phyloP scores from a whole-genome alignment of 768 basidiomycete species.

The Kwoniella heveanensis region DNA sequence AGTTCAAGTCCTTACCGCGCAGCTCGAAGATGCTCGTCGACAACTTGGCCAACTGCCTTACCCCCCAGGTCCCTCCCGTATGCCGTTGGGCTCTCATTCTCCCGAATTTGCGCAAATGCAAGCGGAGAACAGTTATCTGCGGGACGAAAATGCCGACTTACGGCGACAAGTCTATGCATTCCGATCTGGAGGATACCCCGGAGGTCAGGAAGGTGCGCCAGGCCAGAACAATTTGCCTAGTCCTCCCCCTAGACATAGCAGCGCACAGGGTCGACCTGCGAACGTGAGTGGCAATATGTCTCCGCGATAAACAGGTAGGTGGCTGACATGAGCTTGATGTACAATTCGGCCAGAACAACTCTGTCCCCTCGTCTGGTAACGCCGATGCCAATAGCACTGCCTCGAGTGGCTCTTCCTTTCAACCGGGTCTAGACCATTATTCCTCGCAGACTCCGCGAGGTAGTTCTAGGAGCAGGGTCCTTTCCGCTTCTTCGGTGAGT shows the following conservation, averaged over 20 bases:
- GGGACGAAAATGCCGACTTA: slow-evolving; percentile 49
- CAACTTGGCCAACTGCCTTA: slow-evolving; percentile 35
- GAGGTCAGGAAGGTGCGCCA: slow-evolving; percentile 5
- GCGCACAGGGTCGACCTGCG: slow-evolving; percentile 12
- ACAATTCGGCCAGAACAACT: slow-evolving; percentile 9
- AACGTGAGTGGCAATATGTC: slow-evolving; percentile 25
- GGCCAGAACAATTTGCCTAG: slow-evolving; percentile 11
- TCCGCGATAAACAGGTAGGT: no score
- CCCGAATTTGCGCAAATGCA: slow-evolving; percentile 34
- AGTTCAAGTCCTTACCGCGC: slow-evolving; percentile 41
- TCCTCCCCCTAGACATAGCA: slow-evolving; percentile 23
- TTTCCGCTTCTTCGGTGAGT: slow-evolving; percentile 40
- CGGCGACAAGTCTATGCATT: slow-evolving; percentile 36
- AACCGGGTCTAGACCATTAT: slow-evolving; percentile 18
- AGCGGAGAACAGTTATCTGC: slow-evolving; percentile 44
- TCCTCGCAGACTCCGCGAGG: slow-evolving; percentile 5
- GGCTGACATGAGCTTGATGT: no score
- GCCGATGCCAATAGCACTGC: slow-evolving; percentile 7
- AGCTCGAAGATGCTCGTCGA: slow-evolving; percentile 48
- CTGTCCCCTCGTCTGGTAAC: not conserved
- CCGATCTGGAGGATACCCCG: slow-evolving; percentile 11
- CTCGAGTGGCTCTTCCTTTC: slow-evolving; percentile 11
- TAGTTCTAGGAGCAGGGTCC: slow-evolving; percentile 26
- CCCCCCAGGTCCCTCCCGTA: slow-evolving; percentile 16
- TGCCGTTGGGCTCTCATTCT: slow-evolving; percentile 29